A percentile compares a stretch with the other conserved stretches of the same genome.
These are phyloP conservation scores for Rhodosporidiobolus sp. DNA, from an alignment of 768 basidiomycete species.

Conservation along the genomic window DNA sequence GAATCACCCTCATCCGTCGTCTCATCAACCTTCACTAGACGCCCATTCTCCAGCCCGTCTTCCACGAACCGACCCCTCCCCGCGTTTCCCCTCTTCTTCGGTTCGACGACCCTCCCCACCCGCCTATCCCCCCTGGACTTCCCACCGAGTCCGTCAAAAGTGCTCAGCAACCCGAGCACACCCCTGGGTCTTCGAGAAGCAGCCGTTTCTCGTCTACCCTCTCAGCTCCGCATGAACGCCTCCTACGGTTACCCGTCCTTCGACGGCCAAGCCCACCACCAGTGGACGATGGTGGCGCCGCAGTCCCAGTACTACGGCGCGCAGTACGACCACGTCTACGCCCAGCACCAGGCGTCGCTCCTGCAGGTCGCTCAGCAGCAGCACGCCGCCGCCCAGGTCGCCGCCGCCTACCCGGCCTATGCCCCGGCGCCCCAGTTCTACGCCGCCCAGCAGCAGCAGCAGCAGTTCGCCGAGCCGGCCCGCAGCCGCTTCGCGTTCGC, in stretches of 20 bases:
- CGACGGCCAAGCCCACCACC: constrained; percentile 17
- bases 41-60: background rate
- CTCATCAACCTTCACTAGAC: background rate
- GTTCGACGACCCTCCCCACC: background rate
- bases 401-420: constrained; percentile 6
- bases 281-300: constrained; percentile 27
- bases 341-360: constrained; percentile 21
- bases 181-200: constrained; percentile 31
- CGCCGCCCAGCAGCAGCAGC: constrained; percentile 1
- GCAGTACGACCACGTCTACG: constrained; percentile 21
- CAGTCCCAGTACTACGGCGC: constrained; percentile 7
- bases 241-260: constrained; percentile 25
- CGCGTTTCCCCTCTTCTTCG: background rate
- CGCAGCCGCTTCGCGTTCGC: constrained; percentile 37
- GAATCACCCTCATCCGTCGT: background rate
- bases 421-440: constrained; percentile 5
- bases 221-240: constrained; percentile 23
- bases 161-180: constrained; percentile 22
- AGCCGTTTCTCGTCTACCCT: constrained; percentile 23
- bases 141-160: constrained; percentile 23
- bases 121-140: constrained; percentile 9
- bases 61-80: background rate
- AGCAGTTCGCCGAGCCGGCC: constrained; percentile 25
- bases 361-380: constrained; percentile 5
- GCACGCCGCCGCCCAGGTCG: constrained; percentile 5